Conservation (phyloP, 2,329 filamentous ascomycete species). For the Beauveria asiatica region DNA sequence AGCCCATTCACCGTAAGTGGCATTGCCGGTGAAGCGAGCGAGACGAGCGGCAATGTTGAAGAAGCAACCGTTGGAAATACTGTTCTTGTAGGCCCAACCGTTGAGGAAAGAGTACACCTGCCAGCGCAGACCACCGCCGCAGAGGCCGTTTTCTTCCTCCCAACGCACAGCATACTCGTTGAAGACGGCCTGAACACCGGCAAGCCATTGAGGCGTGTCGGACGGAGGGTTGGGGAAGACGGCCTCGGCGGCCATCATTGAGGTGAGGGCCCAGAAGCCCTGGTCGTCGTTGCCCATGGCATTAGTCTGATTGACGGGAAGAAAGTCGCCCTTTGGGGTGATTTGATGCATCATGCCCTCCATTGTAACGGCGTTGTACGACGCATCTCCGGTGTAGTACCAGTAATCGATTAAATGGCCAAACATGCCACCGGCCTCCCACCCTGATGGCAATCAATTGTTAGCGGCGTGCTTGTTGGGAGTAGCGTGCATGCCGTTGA, state of each 20-base stretch:
- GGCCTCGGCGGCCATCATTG: slow-evolving; percentile 62
- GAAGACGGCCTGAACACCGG: slow-evolving; percentile 69
- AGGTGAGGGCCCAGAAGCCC: slow-evolving; percentile 68
- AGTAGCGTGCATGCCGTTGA: slow-evolving; percentile 20
- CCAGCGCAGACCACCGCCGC: slow-evolving; percentile 73
- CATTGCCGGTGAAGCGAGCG: slow-evolving; percentile 68
- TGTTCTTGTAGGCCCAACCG: slow-evolving; percentile 62
- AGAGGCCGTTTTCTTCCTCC: slow-evolving; percentile 45
- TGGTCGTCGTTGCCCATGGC: slow-evolving; percentile 58
- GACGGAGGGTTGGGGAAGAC: slow-evolving; percentile 56
- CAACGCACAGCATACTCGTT: slow-evolving; percentile 67
- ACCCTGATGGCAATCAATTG: slow-evolving; percentile 26
- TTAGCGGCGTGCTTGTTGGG: slow-evolving; percentile 13
- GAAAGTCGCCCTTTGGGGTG: slow-evolving; percentile 45
- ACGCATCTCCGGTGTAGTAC: slow-evolving; percentile 52
- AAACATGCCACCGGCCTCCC: slow-evolving; percentile 59
- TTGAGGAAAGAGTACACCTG: slow-evolving; percentile 74
- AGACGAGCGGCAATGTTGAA: slow-evolving; percentile 64
- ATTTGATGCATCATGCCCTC: slow-evolving; percentile 49
- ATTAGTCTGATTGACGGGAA: slow-evolving; percentile 48
- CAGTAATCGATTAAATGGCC: slow-evolving; percentile 58
- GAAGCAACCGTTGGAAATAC: slow-evolving; percentile 61
- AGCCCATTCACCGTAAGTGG: slow-evolving; percentile 72
- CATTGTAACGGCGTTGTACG: slow-evolving; percentile 48
- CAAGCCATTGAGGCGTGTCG: slow-evolving; percentile 61